Percentiles rank a stretch among this genome's conserved stretches.
phyloP scores from a whole-genome alignment of 352 stramenopile genomes.

The Hyaloperonospora arabidopsidis region DNA sequence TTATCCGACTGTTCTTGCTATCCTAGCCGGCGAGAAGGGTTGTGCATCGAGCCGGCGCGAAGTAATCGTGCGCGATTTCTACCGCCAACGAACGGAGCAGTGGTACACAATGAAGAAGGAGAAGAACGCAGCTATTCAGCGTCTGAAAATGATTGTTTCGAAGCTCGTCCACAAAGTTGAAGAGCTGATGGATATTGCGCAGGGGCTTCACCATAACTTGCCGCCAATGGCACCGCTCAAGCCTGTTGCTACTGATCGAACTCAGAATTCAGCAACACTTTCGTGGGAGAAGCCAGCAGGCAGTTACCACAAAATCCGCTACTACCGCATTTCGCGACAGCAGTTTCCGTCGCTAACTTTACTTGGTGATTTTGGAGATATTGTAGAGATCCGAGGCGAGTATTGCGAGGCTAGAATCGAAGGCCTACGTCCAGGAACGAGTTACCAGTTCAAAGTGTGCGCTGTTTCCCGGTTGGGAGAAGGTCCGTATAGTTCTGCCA shows the following conservation, averaged over 20 bases:
- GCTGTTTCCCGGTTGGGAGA: slow-evolving; percentile 82
- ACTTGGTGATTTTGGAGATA: slow-evolving; percentile 72
- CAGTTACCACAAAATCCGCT: slow-evolving; percentile 73
- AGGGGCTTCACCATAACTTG: slow-evolving; percentile 76
- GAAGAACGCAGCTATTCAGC: slow-evolving; percentile 73
- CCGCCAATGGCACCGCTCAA: slow-evolving; percentile 69
- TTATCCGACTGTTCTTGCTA: slow-evolving; percentile 50
- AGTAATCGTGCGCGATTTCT: slow-evolving; percentile 60
- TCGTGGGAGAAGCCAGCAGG: slow-evolving; percentile 55
- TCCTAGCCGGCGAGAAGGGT: slow-evolving; percentile 44
- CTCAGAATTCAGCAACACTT: slow-evolving; percentile 71
- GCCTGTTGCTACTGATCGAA: slow-evolving; percentile 42
- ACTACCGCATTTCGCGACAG: slow-evolving; percentile 75
- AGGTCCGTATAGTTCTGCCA: slow-evolving; percentile 69
- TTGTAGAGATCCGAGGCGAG: slow-evolving; percentile 65
- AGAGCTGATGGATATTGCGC: slow-evolving; percentile 85
- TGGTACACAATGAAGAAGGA: slow-evolving; percentile 80
- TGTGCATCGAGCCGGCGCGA: slow-evolving; percentile 39
- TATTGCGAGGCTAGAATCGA: slow-evolving; percentile 54
- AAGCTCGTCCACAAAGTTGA: slow-evolving; percentile 85
- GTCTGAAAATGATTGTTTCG: slow-evolving; percentile 82
- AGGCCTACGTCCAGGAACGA: slow-evolving; percentile 66
- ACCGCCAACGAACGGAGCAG: slow-evolving; percentile 52
- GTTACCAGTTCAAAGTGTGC: slow-evolving; percentile 83
- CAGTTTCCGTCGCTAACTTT: slow-evolving; percentile 75